Evolutionary conservation across 345 rosid species (phyloP).

Genomic region (Bruguiera sexangula): DNA sequence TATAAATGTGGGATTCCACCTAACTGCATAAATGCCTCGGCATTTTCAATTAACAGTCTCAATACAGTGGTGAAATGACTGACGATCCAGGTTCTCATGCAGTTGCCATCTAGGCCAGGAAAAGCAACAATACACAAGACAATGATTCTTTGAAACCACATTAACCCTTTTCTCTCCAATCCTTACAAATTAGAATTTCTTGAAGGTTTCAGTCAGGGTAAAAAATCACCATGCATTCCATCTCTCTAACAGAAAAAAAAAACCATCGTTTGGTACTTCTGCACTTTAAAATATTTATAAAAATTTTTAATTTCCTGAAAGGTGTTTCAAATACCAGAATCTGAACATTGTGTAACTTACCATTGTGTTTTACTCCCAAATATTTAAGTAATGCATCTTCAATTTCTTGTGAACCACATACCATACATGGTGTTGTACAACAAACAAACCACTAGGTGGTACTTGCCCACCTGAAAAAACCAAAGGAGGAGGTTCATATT

Average conservation of each 20-base stretch:
- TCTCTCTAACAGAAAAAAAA: slow-evolving; percentile 97
- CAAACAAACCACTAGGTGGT: slow-evolving; percentile 98
- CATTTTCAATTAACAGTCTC: background rate
- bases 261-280: slow-evolving; percentile 96
- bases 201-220: background rate
- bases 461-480: slow-evolving; percentile 75
- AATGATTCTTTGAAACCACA: no score
- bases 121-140: no score
- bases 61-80: background rate
- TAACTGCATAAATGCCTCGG: background rate
- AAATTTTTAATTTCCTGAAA: slow-evolving; percentile 14
- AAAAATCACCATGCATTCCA: slow-evolving; percentile 95
- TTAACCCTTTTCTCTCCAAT: no score
- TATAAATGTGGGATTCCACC: background rate
- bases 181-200: background rate
- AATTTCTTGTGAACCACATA: slow-evolving; percentile 83
- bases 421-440: slow-evolving; percentile 99
- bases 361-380: slow-evolving; percentile 92
- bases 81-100: background rate
- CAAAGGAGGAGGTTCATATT: slow-evolving; percentile 8
- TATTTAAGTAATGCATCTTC: slow-evolving; percentile 83
- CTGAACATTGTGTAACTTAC: slow-evolving; percentile 33
- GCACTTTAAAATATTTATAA: slow-evolving; percentile 24
- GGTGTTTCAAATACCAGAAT: slow-evolving; percentile 8
- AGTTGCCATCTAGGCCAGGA: no score